These are phyloP conservation scores for Boletus tomentosulus DNA, from an alignment of 768 basidiomycete species.

Conservation along the genomic window DNA sequence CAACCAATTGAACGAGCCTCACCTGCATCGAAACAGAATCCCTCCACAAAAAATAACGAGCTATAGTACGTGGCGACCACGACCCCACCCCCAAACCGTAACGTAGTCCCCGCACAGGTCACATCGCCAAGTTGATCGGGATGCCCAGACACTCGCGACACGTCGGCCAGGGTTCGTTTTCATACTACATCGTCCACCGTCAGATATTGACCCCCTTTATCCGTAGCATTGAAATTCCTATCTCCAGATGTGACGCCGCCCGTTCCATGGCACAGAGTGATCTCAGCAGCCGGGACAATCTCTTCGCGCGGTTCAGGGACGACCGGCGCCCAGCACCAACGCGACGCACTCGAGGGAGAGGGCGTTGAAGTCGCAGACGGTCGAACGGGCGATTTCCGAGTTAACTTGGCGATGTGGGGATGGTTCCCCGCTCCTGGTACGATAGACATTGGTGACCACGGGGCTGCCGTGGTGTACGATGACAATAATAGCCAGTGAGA, in stretches of 20 bases:
- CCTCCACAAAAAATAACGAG: conserved; percentile 67
- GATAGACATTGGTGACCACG: conserved; percentile 18
- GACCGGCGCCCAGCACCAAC: conserved; percentile 69
- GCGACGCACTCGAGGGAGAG: conserved; percentile 73
- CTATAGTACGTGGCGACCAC: conserved; percentile 48
- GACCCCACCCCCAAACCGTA: conserved; percentile 1
- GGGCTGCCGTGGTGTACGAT: not conserved
- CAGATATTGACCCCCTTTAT: not conserved
- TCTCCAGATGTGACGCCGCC: conserved; percentile 55
- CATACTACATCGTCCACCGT: not conserved
- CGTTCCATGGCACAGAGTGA: conserved; percentile 80
- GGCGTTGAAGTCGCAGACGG: conserved; percentile 70
- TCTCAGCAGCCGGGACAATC: conserved; percentile 65
- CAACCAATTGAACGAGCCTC: not conserved
- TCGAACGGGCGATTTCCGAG: conserved; percentile 51
- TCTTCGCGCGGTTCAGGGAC: conserved; percentile 86
- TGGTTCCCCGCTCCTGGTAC: conserved; percentile 56
- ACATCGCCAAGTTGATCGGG: conserved; percentile 74
- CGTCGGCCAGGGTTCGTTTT: conserved; percentile 68
- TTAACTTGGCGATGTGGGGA: conserved; percentile 55
- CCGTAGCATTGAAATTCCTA: conserved; percentile 72
- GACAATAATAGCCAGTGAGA: not conserved
- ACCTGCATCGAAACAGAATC: conserved; percentile 35
- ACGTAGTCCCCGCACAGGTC: conserved; percentile 41
- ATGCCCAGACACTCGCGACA: conserved; percentile 78